These are phyloP conservation scores for Infundibulicybe gibba DNA, from an alignment of 768 basidiomycete genomes.

Conservation along the genomic window DNA sequence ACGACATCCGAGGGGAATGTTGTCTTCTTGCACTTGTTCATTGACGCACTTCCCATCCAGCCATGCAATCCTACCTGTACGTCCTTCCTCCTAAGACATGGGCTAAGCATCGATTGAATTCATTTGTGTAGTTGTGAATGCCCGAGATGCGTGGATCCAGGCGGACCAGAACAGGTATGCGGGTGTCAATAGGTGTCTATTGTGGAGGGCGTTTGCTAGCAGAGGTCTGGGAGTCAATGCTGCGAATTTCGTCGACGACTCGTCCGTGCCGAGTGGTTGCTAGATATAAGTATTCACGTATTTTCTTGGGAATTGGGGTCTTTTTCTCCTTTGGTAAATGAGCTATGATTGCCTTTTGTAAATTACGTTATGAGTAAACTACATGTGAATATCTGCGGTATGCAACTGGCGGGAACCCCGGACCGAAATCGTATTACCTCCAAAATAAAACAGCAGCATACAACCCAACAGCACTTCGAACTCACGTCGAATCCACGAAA, in stretches of 20 bases:
- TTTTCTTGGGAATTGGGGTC: too few species aligned
- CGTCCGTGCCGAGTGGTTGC: not conserved
- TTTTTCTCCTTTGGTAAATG: too few species aligned
- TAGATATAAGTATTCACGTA: not conserved
- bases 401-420: too few species aligned
- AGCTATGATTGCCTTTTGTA: too few species aligned
- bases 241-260: not conserved
- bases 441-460: too few species aligned
- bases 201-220: not conserved
- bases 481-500: too few species aligned
- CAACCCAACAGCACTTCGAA: too few species aligned
- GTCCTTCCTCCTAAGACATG: constrained; percentile 3
- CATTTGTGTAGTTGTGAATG: constrained; percentile 21
- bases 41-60: constrained; percentile 34
- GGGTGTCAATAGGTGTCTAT: not conserved
- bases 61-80: constrained; percentile 30
- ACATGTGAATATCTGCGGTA: too few species aligned
- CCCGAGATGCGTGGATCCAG: constrained; percentile 26
- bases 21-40: constrained; percentile 34
- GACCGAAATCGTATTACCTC: too few species aligned
- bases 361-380: too few species aligned
- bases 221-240: not conserved
- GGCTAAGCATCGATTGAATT: not conserved
- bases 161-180: not conserved
- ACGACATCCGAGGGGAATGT: constrained; percentile 27